phyloP scores from a whole-genome alignment of 805 yeast genomes.

The Nakazawaea populi region DNA sequence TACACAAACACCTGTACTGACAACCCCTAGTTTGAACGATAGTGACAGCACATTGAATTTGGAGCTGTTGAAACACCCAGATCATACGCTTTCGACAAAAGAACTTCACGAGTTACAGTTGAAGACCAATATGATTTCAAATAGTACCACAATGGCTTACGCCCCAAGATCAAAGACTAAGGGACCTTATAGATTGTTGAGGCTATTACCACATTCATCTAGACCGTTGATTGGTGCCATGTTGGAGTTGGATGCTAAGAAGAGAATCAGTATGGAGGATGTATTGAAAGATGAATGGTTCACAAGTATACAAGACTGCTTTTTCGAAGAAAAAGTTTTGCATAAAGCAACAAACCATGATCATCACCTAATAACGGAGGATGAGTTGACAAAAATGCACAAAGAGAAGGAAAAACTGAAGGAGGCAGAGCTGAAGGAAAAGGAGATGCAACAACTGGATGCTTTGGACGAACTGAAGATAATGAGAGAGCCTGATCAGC shows the following conservation, averaged over 20 bases:
- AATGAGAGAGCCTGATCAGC: not conserved
- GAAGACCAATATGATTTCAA: slow-evolving; percentile 8
- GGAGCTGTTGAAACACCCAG: slow-evolving; percentile 1
- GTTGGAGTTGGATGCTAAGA: slow-evolving; percentile 54
- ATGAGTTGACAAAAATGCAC: slow-evolving; percentile 42
- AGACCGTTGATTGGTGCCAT: slow-evolving; percentile 57
- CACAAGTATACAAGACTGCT: slow-evolving; percentile 50
- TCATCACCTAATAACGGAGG: slow-evolving; percentile 68
- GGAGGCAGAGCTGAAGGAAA: slow-evolving; percentile 8
- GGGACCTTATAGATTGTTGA: slow-evolving; percentile 71
- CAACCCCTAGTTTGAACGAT: slow-evolving; percentile 9
- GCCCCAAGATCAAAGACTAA: slow-evolving; percentile 34
- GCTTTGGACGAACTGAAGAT: not conserved
- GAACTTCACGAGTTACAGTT: slow-evolving; percentile 9
- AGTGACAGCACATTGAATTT: not conserved
- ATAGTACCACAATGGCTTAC: slow-evolving; percentile 15
- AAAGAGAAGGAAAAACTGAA: slow-evolving; percentile 24
- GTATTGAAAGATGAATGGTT: slow-evolving; percentile 57
- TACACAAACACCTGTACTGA: slow-evolving; percentile 23
- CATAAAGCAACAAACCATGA: slow-evolving; percentile 36
- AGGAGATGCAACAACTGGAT: not conserved
- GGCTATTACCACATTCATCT: slow-evolving; percentile 64
- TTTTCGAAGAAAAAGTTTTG: slow-evolving; percentile 20
- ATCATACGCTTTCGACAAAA: slow-evolving; percentile 5
- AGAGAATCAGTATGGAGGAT: slow-evolving; percentile 54